These are phyloP conservation scores for Mariannaea sp. DNA, from an alignment of 2,329 filamentous ascomycete species.

Conservation along the genomic window DNA sequence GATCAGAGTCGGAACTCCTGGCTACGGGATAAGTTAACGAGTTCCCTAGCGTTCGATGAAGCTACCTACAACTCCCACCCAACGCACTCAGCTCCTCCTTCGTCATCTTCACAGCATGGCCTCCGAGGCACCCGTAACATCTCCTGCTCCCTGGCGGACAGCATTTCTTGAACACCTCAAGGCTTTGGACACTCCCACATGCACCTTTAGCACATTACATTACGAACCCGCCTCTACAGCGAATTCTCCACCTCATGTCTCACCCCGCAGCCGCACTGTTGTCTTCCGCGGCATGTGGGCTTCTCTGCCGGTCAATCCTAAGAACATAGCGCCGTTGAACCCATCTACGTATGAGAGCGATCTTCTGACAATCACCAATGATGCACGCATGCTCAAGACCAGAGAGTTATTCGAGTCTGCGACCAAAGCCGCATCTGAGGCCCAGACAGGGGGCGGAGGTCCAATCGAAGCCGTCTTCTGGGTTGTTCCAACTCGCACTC, in stretches of 20 bases:
- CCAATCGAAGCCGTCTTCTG: constrained; percentile 86
- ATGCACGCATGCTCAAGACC: constrained; percentile 84
- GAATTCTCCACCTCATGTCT: constrained; percentile 46
- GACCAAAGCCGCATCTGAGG: constrained; percentile 24
- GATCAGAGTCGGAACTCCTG: not conserved
- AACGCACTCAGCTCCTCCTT: constrained; percentile 37
- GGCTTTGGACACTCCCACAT: constrained; percentile 53
- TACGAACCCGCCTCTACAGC: constrained; percentile 43
- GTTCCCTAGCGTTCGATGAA: no score
- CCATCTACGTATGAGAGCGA: constrained; percentile 73
- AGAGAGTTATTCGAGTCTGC: constrained; percentile 63
- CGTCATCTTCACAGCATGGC: constrained; percentile 40
- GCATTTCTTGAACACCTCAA: constrained; percentile 57
- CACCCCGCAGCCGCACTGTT: constrained; percentile 73
- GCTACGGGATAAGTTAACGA: no score
- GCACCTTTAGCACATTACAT: constrained; percentile 58
- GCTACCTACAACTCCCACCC: constrained; percentile 18
- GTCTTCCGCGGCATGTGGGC: constrained; percentile 87
- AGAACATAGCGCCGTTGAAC: constrained; percentile 75
- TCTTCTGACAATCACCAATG: constrained; percentile 82
- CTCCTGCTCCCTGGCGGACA: constrained; percentile 58
- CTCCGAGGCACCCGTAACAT: constrained; percentile 9
- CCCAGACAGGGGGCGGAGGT: constrained; percentile 63
- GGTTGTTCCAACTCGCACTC: constrained; percentile 70
- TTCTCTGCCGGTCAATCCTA: constrained; percentile 70